Percentiles rank a stretch among this genome's conserved stretches.
Conservation (phyloP, 192 early-diverging fungal species). For the Globomyces pollinis-pini region DNA sequence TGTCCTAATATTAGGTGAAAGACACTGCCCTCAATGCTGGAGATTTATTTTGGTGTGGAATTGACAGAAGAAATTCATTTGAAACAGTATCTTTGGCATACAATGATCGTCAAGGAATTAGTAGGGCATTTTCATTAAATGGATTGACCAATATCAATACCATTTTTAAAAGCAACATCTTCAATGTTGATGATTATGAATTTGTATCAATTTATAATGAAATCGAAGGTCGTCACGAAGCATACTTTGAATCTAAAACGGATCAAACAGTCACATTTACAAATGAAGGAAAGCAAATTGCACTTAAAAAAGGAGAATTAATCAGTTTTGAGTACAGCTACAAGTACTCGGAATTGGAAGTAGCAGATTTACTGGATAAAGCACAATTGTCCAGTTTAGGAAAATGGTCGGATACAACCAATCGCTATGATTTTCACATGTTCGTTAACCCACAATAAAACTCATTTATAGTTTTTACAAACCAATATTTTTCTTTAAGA, state of each 20-base stretch:
- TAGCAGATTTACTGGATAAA: slow-evolving; percentile 38
- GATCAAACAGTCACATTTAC: slow-evolving; percentile 41
- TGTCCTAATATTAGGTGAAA: slow-evolving; percentile 36
- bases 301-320: slow-evolving; percentile 63
- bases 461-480: background rate
- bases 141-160: slow-evolving; percentile 69
- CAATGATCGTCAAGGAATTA: slow-evolving; percentile 71
- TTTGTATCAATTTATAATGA: slow-evolving; percentile 73
- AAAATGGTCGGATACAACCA: slow-evolving; percentile 31
- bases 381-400: slow-evolving; percentile 26
- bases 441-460: slow-evolving; percentile 44
- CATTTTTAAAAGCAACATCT: slow-evolving; percentile 50
- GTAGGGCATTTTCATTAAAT: slow-evolving; percentile 78
- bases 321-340: slow-evolving; percentile 85
- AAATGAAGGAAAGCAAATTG: slow-evolving; percentile 21
- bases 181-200: slow-evolving; percentile 56
- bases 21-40: slow-evolving; percentile 51
- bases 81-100: slow-evolving; percentile 69
- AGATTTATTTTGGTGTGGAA: slow-evolving; percentile 76
- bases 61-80: slow-evolving; percentile 73
- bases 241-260: slow-evolving; percentile 60
- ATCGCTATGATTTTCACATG: slow-evolving; percentile 39
- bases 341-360: slow-evolving; percentile 66
- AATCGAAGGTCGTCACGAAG: slow-evolving; percentile 65
- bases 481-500: slow-evolving; percentile 2